phyloP scores from a whole-genome alignment of 352 stramenopile genomes.

The Phytophthora pistaciae region DNA sequence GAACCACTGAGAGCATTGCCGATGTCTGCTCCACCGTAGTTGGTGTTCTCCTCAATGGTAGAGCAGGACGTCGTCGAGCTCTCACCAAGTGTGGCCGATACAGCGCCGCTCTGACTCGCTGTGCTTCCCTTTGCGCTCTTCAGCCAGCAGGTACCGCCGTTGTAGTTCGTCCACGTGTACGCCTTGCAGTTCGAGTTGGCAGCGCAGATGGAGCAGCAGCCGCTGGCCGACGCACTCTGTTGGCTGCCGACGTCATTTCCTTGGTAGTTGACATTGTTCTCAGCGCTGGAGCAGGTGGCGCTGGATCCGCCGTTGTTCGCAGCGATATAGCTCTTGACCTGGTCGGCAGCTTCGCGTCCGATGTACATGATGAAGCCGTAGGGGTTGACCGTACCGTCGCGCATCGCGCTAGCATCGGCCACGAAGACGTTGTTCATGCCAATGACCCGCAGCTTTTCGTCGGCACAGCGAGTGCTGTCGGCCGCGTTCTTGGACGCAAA shows the following conservation, averaged over 20 bases:
- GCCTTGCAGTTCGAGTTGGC: conserved; percentile 38
- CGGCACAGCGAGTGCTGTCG: conserved; percentile 61
- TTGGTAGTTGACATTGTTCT: conserved; percentile 55
- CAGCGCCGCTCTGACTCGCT: conserved; percentile 11
- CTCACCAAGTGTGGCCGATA: conserved; percentile 27
- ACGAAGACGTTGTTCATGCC: conserved; percentile 77
- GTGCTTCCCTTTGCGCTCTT: conserved; percentile 47
- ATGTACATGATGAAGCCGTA: conserved; percentile 84
- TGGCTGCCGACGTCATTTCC: conserved; percentile 52
- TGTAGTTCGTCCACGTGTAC: conserved; percentile 63
- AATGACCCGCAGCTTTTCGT: conserved; percentile 61
- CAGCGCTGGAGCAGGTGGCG: conserved; percentile 30
- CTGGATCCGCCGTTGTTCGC: conserved; percentile 12
- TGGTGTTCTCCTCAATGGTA: conserved; percentile 38
- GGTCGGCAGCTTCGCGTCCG: conserved; percentile 51
- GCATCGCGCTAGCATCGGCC: conserved; percentile 59
- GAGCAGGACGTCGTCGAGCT: conserved; percentile 27
- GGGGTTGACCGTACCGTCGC: conserved; percentile 65
- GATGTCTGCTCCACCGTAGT: conserved; percentile 45
- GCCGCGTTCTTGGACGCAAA: conserved; percentile 54
- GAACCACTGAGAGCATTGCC: conserved; percentile 16
- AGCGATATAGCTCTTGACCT: conserved; percentile 45
- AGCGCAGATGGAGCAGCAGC: conserved; percentile 48
- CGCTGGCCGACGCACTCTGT: conserved; percentile 34
- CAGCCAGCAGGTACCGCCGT: conserved; percentile 64